Conservation (phyloP, 2,329 filamentous ascomycete species). For the Verticillium dahliae region DNA sequence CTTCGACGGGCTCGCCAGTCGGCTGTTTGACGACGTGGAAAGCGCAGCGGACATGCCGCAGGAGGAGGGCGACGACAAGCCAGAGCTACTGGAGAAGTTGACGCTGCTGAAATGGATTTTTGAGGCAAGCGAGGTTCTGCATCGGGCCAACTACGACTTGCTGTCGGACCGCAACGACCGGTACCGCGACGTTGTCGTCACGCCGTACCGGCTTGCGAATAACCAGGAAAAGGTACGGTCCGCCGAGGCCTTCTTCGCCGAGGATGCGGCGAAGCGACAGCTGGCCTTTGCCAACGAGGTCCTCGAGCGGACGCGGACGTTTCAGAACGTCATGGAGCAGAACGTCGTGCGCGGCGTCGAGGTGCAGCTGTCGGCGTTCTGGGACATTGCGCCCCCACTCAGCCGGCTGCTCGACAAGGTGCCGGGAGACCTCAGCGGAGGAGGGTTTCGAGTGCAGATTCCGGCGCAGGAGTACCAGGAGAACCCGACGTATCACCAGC, state of each 20-base stretch:
- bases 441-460: slow-evolving; percentile 64
- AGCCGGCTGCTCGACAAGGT: slow-evolving; percentile 74
- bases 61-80: slow-evolving; percentile 91
- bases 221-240: slow-evolving; percentile 75
- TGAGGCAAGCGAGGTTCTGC: slow-evolving; percentile 81
- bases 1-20: slow-evolving; percentile 68
- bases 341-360: slow-evolving; percentile 86
- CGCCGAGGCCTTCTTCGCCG: slow-evolving; percentile 74
- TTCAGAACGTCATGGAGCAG: slow-evolving; percentile 72
- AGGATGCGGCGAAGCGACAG: slow-evolving; percentile 69
- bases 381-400: slow-evolving; percentile 90
- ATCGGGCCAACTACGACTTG: slow-evolving; percentile 79
- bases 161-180: slow-evolving; percentile 79
- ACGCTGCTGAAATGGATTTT: slow-evolving; percentile 97
- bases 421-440: slow-evolving; percentile 43
- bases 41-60: slow-evolving; percentile 71
- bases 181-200: slow-evolving; percentile 77
- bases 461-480: slow-evolving; percentile 75
- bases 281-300: slow-evolving; percentile 65
- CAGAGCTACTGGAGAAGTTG: slow-evolving; percentile 88
- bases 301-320: slow-evolving; percentile 66
- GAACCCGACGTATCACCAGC: slow-evolving; percentile 72
- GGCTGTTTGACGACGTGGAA: slow-evolving; percentile 62
- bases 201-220: slow-evolving; percentile 69
- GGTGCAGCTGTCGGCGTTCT: slow-evolving; percentile 87